Conservation (phyloP, 257 asterid species). For the Primulina tabacum region DNA sequence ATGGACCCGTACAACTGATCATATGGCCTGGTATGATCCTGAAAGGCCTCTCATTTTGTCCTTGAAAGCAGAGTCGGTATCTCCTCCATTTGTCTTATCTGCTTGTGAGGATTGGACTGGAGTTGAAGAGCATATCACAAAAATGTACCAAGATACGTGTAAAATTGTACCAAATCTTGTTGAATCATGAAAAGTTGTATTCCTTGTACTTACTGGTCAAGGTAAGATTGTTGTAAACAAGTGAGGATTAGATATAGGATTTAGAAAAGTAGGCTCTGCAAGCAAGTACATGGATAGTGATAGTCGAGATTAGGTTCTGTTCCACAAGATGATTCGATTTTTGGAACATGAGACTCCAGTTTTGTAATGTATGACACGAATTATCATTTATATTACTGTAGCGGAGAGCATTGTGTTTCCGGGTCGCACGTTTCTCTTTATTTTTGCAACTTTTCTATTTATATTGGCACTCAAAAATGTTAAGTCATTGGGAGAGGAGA, state of each 20-base stretch:
- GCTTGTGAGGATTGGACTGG: not conserved
- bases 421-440: too few species aligned
- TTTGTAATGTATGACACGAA: too few species aligned
- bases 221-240: not conserved
- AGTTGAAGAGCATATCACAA: not conserved
- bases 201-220: not conserved
- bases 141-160: not conserved
- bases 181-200: not conserved
- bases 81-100: not conserved
- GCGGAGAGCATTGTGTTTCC: too few species aligned
- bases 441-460: too few species aligned
- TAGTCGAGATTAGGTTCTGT: not conserved
- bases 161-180: not conserved
- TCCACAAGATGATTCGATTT: not conserved
- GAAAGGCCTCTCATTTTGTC: not conserved
- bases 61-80: not conserved
- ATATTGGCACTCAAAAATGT: too few species aligned
- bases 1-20: conserved; percentile 12
- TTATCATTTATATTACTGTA: too few species aligned
- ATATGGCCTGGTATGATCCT: conserved; percentile 13
- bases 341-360: not conserved
- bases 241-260: not conserved
- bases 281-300: not conserved
- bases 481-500: too few species aligned
- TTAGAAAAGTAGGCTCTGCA: not conserved